Evolutionary conservation across 352 stramenopile species (phyloP).

Genomic region (Pythium guiyangense): DNA sequence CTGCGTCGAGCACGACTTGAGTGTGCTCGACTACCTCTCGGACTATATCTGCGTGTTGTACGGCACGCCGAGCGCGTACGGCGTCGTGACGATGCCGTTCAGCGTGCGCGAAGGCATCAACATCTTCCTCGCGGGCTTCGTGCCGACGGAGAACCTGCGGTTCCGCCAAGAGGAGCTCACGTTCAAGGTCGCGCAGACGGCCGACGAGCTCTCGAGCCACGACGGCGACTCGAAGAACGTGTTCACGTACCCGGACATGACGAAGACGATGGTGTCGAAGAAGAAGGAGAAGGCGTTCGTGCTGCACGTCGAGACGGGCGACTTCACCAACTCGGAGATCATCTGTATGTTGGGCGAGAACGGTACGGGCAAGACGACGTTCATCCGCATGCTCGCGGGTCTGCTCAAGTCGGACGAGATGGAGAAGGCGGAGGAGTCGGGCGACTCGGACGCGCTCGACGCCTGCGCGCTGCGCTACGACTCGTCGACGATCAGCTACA

Average conservation of each 20-base stretch:
- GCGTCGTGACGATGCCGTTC: conserved; percentile 99
- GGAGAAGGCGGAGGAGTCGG: conserved; percentile 64
- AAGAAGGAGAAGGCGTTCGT: conserved; percentile 94
- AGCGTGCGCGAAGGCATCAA: conserved; percentile 99
- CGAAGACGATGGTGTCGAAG: conserved; percentile 96
- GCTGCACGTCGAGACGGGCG: conserved; percentile 96
- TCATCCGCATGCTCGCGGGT: conserved; percentile 99
- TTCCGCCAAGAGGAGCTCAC: conserved; percentile 98
- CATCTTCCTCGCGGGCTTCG: conserved; percentile 99
- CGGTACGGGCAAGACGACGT: conserved; percentile 99
- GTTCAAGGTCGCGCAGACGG: conserved; percentile 97
- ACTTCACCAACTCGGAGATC: conserved; percentile 99
- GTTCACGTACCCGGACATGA: conserved; percentile 98
- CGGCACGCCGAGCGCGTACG: conserved; percentile 96
- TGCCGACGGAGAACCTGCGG: conserved; percentile 99
- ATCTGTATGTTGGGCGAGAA: conserved; percentile 99
- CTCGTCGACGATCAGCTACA: conserved; percentile 93
- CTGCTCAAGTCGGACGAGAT: conserved; percentile 98
- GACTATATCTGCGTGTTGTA: conserved; percentile 99
- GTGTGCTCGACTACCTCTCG: conserved; percentile 99
- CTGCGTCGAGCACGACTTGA: conserved; percentile 99
- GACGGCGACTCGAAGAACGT: conserved; percentile 87
- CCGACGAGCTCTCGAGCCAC: conserved; percentile 80
- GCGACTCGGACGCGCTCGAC: conserved; percentile 69
- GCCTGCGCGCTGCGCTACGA: conserved; percentile 80